Percentiles rank a stretch among this genome's conserved stretches.
These are phyloP conservation scores for Fusarium anguioides DNA, from an alignment of 2,329 filamentous ascomycete species.

Conservation along the genomic window DNA sequence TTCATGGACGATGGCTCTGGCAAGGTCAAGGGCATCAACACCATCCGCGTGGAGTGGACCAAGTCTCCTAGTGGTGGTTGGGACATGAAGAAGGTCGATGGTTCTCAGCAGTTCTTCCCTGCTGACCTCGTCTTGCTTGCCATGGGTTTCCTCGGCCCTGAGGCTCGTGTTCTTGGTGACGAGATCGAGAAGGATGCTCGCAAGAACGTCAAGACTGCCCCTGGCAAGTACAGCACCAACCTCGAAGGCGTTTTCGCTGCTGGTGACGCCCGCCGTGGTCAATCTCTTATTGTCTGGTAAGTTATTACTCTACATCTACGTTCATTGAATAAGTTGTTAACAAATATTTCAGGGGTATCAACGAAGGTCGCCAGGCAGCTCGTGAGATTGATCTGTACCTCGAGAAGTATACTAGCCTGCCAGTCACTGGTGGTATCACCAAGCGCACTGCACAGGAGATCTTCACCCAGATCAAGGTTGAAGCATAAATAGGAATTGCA, in stretches of 20 bases:
- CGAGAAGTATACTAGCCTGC: slow-evolving; percentile 80
- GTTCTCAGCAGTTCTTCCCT: slow-evolving; percentile 94
- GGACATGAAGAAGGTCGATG: slow-evolving; percentile 98
- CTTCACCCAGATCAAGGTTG: slow-evolving; percentile 53
- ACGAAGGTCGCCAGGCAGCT: slow-evolving; percentile 92
- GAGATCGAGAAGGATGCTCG: slow-evolving; percentile 89
- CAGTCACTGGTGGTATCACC: slow-evolving; percentile 92
- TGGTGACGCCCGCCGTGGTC: slow-evolving; percentile 93
- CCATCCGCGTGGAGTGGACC: slow-evolving; percentile 94
- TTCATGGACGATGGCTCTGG: slow-evolving; percentile 91
- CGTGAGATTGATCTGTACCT: slow-evolving; percentile 92
- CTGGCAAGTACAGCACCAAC: slow-evolving; percentile 90
- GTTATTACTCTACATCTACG: slow-evolving; percentile 46
- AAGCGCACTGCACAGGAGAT: slow-evolving; percentile 83
- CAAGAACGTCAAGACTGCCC: slow-evolving; percentile 95
- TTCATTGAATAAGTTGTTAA: not conserved
- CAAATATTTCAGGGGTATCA: slow-evolving; percentile 78
- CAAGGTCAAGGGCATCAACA: slow-evolving; percentile 95
- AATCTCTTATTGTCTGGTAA: slow-evolving; percentile 96
- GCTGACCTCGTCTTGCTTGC: slow-evolving; percentile 93
- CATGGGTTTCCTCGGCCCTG: slow-evolving; percentile 97
- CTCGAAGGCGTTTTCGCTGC: slow-evolving; percentile 90
- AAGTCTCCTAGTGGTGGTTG: slow-evolving; percentile 89
- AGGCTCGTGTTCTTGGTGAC: slow-evolving; percentile 87
- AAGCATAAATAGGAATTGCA: slow-evolving; percentile 24